Base-by-base conservation (phyloP, 495 filamentous ascomycete species). In the Hypoxylon trugodes region DNA sequence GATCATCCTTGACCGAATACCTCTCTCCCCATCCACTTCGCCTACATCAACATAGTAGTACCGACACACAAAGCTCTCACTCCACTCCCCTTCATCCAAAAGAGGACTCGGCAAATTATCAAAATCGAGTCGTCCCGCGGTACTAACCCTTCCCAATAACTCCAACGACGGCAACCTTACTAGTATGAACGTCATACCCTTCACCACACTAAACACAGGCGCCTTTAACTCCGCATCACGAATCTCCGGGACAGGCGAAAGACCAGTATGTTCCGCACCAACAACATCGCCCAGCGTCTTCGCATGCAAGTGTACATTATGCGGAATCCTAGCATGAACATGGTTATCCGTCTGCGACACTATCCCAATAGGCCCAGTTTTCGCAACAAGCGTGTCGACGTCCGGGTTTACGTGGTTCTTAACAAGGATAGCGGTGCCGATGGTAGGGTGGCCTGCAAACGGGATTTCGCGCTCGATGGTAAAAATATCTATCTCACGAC, bases 361-460 rank as follows among this genome's bases (percentile, higher is more conserved):
- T n/a, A 76, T 59, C 65, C 58, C 37, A 61, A 81, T 66, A 1
- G 77, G 78, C 3, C 90, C 90, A 18, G 90, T 87, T 51, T 88
- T 89, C 35, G 86, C 87, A 18, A 79, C 53, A 6, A 89, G 76
- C 12, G 75, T 76, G 15, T 74, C 66, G 25, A 78, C 75, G 9
- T 48, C 48, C 0, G 54, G 47, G 15, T 54, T 47, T 7, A 65
- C 35, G 16, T 79, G 59, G 9, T 76, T 65, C n/a, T 68, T 69
- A 47, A 77, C 74, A 69, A 87, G 84, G 42, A 81, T 81, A 2
- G 87, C 84, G 1, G 87, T 80, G 49, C 90, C 90, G 59, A 94
- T 85, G 37, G 88, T 92, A 0, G 90, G 90, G 71, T 93, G 90
- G 6, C 90, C 90, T 0, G 90, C 89, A 63, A 92, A 93, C 2